Percentiles rank a stretch among this genome's conserved stretches.
These are phyloP conservation scores for Colletotrichum abscissum DNA, from an alignment of 2,329 filamentous ascomycete species.

Conservation along the genomic window DNA sequence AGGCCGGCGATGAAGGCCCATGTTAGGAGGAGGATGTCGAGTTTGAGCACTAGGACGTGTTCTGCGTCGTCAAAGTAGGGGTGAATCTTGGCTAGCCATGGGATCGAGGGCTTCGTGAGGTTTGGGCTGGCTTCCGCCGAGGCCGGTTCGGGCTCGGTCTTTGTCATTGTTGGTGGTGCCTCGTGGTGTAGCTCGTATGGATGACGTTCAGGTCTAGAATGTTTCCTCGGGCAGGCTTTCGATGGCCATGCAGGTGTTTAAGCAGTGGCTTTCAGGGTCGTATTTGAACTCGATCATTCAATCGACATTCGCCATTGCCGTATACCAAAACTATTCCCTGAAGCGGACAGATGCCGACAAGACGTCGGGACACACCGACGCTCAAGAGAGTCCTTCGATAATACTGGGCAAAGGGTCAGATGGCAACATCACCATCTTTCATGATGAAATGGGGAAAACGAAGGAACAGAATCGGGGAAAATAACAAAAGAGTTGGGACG, in stretches of 20 bases:
- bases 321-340: background rate
- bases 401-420: background rate
- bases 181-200: background rate
- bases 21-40: conserved; percentile 41
- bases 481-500: background rate
- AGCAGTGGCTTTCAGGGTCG: background rate
- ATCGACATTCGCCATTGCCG: background rate
- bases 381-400: background rate
- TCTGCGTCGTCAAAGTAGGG: conserved; percentile 44
- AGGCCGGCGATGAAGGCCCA: conserved; percentile 17
- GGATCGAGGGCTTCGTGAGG: background rate
- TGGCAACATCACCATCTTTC: conserved; percentile 6
- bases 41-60: conserved; percentile 43
- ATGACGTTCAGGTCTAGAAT: background rate
- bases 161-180: background rate
- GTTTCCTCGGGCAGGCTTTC: background rate
- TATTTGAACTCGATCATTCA: background rate
- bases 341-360: background rate
- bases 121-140: background rate
- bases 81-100: conserved; percentile 45
- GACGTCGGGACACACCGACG: background rate
- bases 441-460: background rate
- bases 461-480: background rate
- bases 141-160: background rate
- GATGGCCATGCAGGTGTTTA: background rate